Percentiles rank a stretch among this genome's conserved stretches.
Evolutionary conservation across 1,284 basidiomycete species (phyloP).

Genomic region (Apiotrichum mycotoxinovorans): DNA sequence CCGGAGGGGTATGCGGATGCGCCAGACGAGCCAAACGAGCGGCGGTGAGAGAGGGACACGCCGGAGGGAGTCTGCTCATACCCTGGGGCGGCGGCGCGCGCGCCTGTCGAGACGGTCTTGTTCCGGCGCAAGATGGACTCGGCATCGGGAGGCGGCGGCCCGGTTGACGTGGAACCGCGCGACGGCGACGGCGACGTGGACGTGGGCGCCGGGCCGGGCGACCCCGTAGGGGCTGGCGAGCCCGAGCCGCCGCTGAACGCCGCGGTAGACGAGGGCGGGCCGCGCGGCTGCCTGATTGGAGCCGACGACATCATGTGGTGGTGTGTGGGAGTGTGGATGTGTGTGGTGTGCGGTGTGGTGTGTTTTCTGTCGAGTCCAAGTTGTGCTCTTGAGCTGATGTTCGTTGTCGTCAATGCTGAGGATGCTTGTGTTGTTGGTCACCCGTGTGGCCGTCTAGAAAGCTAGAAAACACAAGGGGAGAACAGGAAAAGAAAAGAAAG

Average conservation of each 20-base stretch:
- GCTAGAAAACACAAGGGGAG: too few relatives aligned
- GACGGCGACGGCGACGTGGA: constrained; percentile 9
- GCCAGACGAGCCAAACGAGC: constrained; percentile 8
- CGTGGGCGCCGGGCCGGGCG: background rate
- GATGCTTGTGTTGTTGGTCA: background rate
- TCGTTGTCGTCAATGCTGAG: too few relatives aligned
- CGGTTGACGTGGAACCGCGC: constrained; percentile 2
- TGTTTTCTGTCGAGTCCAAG: too few relatives aligned
- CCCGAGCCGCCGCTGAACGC: background rate
- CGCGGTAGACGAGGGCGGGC: constrained; percentile 33
- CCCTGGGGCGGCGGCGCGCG: constrained; percentile 4
- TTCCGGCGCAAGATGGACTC: constrained; percentile 33
- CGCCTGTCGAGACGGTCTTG: constrained; percentile 38
- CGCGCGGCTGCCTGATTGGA: constrained; percentile 45
- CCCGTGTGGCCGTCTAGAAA: background rate
- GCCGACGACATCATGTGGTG: constrained; percentile 27
- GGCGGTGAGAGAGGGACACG: constrained; percentile 6
- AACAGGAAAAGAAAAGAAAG: too few relatives aligned
- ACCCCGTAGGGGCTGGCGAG: constrained; percentile 15
- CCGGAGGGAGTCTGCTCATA: background rate
- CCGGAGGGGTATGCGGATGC: background rate
- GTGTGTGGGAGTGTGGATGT: constrained; percentile 2
- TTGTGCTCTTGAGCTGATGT: background rate
- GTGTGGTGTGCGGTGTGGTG: background rate
- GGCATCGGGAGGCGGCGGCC: constrained; percentile 36